A percentile compares a stretch with the other conserved stretches of the same genome.
These are phyloP conservation scores for Leishmania amazonensis DNA, from an alignment of 208 protist genomes.

Conservation along the genomic window DNA sequence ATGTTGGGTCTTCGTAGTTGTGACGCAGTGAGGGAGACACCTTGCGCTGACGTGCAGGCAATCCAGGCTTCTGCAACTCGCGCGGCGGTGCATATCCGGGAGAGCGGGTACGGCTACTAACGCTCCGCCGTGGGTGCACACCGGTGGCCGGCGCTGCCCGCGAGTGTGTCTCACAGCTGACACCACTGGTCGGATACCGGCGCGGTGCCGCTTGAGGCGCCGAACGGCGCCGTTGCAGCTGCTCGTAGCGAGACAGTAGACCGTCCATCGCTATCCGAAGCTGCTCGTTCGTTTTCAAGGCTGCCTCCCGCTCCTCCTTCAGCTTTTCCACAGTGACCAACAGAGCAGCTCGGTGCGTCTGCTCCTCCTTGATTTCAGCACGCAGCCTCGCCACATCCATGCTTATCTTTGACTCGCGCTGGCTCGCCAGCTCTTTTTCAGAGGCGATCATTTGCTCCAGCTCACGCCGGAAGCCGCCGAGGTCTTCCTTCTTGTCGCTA, in stretches of 20 bases:
- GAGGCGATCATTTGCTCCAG: conserved; percentile 75
- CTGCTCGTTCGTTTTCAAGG: conserved; percentile 63
- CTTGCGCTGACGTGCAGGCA: background rate
- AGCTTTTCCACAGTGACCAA: conserved; percentile 60
- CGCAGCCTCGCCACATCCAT: conserved; percentile 66
- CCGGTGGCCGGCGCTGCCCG: background rate
- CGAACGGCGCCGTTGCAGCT: conserved; percentile 14
- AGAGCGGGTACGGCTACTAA: conserved; percentile 9
- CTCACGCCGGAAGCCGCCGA: conserved; percentile 71
- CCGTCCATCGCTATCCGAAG: conserved; percentile 77
- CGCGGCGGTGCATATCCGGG: background rate
- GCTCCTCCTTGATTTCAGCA: conserved; percentile 61
- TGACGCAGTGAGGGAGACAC: conserved; percentile 3
- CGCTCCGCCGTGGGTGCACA: background rate
- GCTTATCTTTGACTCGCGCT: conserved; percentile 62
- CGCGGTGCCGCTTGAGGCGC: background rate
- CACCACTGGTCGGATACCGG: background rate
- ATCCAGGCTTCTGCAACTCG: background rate
- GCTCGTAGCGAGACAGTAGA: conserved; percentile 39
- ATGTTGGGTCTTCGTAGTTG: conserved; percentile 83
- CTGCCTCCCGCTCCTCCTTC: conserved; percentile 60
- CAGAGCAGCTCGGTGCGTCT: conserved; percentile 44
- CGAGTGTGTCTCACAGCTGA: background rate
- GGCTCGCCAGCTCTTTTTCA: conserved; percentile 60
- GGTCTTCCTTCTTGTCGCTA: conserved; percentile 46